phyloP scores from a whole-genome alignment of 1,139 yeast species.

The Lodderomyces margitis region DNA sequence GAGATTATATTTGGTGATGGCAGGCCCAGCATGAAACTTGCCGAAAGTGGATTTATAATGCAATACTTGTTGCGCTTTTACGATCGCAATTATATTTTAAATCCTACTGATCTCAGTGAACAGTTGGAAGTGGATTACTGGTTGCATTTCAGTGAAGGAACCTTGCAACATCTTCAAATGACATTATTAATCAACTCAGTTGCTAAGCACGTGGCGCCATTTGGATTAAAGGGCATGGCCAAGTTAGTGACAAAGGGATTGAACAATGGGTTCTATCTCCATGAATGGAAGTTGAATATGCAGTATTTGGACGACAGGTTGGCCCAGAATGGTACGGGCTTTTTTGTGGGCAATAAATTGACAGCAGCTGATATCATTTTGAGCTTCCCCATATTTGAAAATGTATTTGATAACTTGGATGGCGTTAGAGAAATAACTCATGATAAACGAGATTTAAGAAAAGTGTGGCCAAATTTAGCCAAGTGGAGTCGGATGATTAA shows the following conservation, averaged over 20 bases:
- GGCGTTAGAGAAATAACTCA: slow-evolving; percentile 36
- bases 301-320: slow-evolving; percentile 41
- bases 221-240: slow-evolving; percentile 42
- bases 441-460: slow-evolving; percentile 31
- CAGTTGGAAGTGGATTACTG: slow-evolving; percentile 46
- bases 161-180: slow-evolving; percentile 48
- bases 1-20: slow-evolving; percentile 49
- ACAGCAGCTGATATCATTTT: slow-evolving; percentile 61
- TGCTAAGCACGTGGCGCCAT: slow-evolving; percentile 45
- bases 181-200: slow-evolving; percentile 41
- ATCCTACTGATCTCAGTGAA: slow-evolving; percentile 31
- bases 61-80: slow-evolving; percentile 42
- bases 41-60: slow-evolving; percentile 50
- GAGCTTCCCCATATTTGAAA: slow-evolving; percentile 45
- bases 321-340: slow-evolving; percentile 41
- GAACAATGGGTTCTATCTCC: slow-evolving; percentile 41
- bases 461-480: slow-evolving; percentile 30
- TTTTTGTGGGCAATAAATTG: slow-evolving; percentile 53
- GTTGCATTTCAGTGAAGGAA: slow-evolving; percentile 57
- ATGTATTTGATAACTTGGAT: slow-evolving; percentile 40
- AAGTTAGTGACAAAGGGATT: slow-evolving; percentile 40
- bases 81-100: slow-evolving; percentile 36
- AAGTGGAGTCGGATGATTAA: slow-evolving; percentile 41
- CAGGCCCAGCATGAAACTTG: slow-evolving; percentile 31
- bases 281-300: slow-evolving; percentile 42